Evolutionary conservation across 305 asterid genomes (phyloP).

Genomic region (Solanum hybrid): DNA sequence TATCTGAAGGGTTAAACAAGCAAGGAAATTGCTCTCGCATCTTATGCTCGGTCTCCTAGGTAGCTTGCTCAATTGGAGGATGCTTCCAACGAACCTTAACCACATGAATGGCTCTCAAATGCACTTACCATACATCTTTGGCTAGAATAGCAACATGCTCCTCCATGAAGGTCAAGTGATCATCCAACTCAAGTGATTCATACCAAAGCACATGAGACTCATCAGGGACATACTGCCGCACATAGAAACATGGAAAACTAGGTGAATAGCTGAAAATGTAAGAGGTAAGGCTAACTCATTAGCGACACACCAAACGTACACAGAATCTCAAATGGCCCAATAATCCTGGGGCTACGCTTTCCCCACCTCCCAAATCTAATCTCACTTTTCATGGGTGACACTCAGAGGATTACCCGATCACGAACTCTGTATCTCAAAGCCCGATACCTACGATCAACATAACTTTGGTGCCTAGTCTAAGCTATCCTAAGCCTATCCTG

Average conservation of each 20-base stretch:
- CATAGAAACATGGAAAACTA: background rate
- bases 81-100: background rate
- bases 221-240: background rate
- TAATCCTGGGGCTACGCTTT: background rate
- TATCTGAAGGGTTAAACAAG: background rate
- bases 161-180: background rate
- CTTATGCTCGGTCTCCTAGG: background rate
- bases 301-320: background rate
- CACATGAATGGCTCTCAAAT: background rate
- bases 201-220: background rate
- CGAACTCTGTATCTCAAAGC: background rate
- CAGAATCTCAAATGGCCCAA: background rate
- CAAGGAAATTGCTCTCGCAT: background rate
- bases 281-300: background rate
- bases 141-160: background rate
- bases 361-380: background rate
- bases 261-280: background rate
- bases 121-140: background rate
- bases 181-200: background rate
- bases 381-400: background rate
- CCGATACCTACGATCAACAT: background rate
- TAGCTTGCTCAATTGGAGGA: background rate
- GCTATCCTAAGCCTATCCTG: background rate
- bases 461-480: background rate
- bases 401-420: background rate